A percentile compares a stretch with the other conserved stretches of the same genome.
These are phyloP conservation scores for Brassica hybrid DNA, from an alignment of 441 rosid genomes.

Conservation along the genomic window DNA sequence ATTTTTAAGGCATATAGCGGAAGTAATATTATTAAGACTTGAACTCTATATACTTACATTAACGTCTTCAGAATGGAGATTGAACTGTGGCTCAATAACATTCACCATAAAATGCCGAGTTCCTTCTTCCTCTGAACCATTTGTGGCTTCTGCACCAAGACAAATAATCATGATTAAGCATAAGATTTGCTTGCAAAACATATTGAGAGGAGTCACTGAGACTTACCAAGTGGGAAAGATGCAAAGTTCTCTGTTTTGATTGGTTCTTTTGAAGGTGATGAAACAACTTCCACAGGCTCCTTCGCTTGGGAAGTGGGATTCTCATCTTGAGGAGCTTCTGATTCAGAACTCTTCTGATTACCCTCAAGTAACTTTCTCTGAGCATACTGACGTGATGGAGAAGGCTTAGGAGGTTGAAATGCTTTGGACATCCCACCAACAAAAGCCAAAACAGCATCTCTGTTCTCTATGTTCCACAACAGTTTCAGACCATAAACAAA, in stretches of 20 bases:
- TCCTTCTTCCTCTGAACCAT: constrained; percentile 81
- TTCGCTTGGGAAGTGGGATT: constrained; percentile 49
- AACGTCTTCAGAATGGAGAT: constrained; percentile 98
- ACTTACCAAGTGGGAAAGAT: constrained; percentile 68
- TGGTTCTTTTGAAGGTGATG: constrained; percentile 60
- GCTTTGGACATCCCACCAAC: constrained; percentile 95
- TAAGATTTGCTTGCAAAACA: not conserved
- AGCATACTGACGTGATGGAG: constrained; percentile 92
- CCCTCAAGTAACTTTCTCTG: constrained; percentile 86
- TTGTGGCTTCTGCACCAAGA: constrained; percentile 50
- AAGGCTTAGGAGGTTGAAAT: constrained; percentile 87
- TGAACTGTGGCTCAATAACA: constrained; percentile 97
- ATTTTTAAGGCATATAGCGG: too few relatives aligned
- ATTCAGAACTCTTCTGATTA: constrained; percentile 55
- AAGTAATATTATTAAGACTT: not conserved
- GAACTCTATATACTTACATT: constrained; percentile 66
- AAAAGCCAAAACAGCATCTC: constrained; percentile 97
- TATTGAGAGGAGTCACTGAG: constrained; percentile 11
- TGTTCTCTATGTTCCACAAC: constrained; percentile 85
- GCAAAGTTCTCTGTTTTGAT: constrained; percentile 55
- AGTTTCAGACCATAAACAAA: constrained; percentile 95
- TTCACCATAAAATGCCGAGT: constrained; percentile 95
- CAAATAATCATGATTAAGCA: constrained; percentile 1
- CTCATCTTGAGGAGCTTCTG: constrained; percentile 49
- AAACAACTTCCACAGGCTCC: constrained; percentile 54